Evolutionary conservation across 768 basidiomycete genomes (phyloP), one percentile per base, ranked within the genome.

Genomic region (Lentinus brumalis): DNA sequence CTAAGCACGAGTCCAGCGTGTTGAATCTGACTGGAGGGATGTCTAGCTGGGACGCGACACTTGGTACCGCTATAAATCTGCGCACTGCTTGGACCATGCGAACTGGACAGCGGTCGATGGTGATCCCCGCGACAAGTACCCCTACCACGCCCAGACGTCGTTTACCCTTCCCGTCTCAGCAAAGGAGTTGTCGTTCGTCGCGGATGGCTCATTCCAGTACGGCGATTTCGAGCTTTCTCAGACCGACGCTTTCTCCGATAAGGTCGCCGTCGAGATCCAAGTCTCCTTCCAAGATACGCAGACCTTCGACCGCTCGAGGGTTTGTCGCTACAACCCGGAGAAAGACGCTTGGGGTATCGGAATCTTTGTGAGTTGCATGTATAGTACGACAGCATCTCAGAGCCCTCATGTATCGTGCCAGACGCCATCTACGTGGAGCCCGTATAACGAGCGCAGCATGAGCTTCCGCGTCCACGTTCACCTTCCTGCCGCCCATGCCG

Each of bases 381-480:
- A 26, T 26, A 26, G 21, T 26, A 2, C 21, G 21, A 26, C 21
- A 26, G 21, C 21, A 26, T 26, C 21, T 26, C 21, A 26, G 21
- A 26, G 21, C 21, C 21, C 21, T 26, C 21, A 26, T 26, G 21
- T 26, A 26, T 26, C 21, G 21, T 26, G 21, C 21, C 21, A 60
- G 56, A 53, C 69, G 67, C 52, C 66, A 26, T 26, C 21, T 26
- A 26, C 21, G 21, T 11, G 53, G 59, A 56, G 35, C 7, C 50
- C 47, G 76, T 77, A 29, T 67, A 72, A 7, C 79, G 80, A 52
- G 73, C 74, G 15, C 57, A 51, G 15, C 71, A 82, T 44, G 67
- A 63, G 16, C 53, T 60, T 18, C 0, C 68, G 77, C 11, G 75
- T 75, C 0, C 66, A 71, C 35, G 79, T 83, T 32, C 71, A 68